A percentile compares a stretch with the other conserved stretches of the same genome.
phyloP scores from a whole-genome alignment of 306 rosid species.

The Casuarina glauca region DNA sequence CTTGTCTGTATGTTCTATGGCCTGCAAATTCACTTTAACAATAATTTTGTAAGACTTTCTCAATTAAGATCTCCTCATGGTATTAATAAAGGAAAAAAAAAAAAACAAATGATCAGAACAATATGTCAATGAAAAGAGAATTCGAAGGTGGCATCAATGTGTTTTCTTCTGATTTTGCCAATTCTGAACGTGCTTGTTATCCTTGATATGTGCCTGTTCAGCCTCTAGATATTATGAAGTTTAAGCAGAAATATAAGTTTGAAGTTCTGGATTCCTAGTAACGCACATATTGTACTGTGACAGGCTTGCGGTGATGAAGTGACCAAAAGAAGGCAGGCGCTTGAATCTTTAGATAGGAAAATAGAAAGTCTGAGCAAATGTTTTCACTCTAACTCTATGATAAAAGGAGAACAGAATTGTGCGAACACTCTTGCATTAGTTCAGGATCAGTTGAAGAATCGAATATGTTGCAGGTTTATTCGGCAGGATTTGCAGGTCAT shows the following conservation, averaged over 20 bases:
- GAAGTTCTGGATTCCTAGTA: neutral
- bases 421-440: slow-evolving; percentile 44
- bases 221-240: slow-evolving; percentile 1
- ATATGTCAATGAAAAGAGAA: neutral
- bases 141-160: neutral
- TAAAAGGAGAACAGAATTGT: slow-evolving; percentile 54
- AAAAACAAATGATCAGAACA: neutral
- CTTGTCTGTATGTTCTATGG: neutral
- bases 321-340: slow-evolving; percentile 40
- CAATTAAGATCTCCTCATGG: neutral
- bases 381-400: slow-evolving; percentile 50
- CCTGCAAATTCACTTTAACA: neutral
- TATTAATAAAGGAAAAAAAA: neutral
- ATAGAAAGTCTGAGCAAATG: slow-evolving; percentile 52
- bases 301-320: slow-evolving; percentile 36
- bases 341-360: slow-evolving; percentile 50
- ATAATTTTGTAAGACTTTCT: neutral
- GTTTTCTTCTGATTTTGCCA: neutral
- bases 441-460: slow-evolving; percentile 57
- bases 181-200: neutral
- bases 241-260: neutral
- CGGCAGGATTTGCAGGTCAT: slow-evolving; percentile 69
- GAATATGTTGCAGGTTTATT: slow-evolving; percentile 52
- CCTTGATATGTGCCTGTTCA: neutral
- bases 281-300: neutral